phyloP scores from a whole-genome alignment of 768 basidiomycete genomes.

The Mycena capillaripes region DNA sequence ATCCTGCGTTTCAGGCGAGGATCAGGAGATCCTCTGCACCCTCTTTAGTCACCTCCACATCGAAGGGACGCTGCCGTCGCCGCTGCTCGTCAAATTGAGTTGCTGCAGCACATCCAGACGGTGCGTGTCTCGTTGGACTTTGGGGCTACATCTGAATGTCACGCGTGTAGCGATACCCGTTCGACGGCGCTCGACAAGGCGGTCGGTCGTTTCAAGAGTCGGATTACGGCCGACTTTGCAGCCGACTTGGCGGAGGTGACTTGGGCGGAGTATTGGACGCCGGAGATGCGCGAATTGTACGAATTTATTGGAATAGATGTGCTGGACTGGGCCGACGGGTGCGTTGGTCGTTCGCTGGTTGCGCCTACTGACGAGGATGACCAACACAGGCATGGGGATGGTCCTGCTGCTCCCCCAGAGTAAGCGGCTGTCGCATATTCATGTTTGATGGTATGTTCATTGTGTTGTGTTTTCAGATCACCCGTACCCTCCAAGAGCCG shows the following conservation, averaged over 20 bases:
- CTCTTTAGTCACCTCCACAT: conserved; percentile 73
- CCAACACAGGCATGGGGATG: neutral
- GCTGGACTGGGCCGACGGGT: conserved; percentile 25
- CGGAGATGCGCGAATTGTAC: conserved; percentile 58
- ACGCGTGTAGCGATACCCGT: conserved; percentile 65
- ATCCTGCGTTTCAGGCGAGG: conserved; percentile 54
- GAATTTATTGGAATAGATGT: conserved; percentile 57
- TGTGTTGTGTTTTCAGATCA: conserved; percentile 1
- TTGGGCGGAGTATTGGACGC: conserved; percentile 52
- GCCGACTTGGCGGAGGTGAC: conserved; percentile 58
- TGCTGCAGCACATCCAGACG: conserved; percentile 65
- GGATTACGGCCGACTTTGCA: conserved; percentile 59
- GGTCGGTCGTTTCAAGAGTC: conserved; percentile 66
- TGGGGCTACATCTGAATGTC: neutral
- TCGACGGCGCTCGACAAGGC: conserved; percentile 69
- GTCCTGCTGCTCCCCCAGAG: conserved; percentile 6
- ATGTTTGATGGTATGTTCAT: neutral
- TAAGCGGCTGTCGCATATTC: neutral
- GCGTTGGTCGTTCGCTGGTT: neutral
- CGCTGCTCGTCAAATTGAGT: conserved; percentile 60
- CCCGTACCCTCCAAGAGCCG: conserved; percentile 7
- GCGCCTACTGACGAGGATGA: neutral
- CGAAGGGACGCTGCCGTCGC: conserved; percentile 51
- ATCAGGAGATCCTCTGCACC: conserved; percentile 75
- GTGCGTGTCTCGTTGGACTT: conserved; percentile 44